A percentile compares a stretch with the other conserved stretches of the same genome.
Evolutionary conservation across 2,329 filamentous ascomycete species (phyloP).

Genomic region (Phaeoacremonium minimum): DNA sequence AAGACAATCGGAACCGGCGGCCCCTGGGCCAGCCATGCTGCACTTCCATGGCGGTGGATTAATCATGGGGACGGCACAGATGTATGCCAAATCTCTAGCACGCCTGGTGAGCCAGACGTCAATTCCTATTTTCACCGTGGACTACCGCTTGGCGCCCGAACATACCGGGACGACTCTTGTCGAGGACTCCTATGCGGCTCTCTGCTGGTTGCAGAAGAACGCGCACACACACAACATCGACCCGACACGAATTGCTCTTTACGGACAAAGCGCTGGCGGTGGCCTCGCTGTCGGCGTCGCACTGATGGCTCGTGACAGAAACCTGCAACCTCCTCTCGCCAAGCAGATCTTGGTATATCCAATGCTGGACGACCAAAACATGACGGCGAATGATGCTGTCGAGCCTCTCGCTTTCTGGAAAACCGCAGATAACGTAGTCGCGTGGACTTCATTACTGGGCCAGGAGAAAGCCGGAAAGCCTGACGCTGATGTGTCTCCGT

Average conservation of each 20-base stretch:
- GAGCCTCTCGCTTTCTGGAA: constrained; percentile 1
- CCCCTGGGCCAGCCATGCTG: constrained; percentile 11
- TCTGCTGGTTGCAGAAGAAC: constrained; percentile 26
- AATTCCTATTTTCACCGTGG: constrained; percentile 27
- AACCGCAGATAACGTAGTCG: background rate
- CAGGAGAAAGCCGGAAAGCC: constrained; percentile 2
- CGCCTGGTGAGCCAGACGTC: constrained; percentile 8
- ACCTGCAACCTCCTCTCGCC: constrained; percentile 19
- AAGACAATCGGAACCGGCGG: too few relatives aligned
- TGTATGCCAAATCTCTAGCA: constrained; percentile 10
- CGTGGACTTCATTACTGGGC: constrained; percentile 3
- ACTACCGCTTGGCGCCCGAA: constrained; percentile 46
- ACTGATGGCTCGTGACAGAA: constrained; percentile 33
- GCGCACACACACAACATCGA: constrained; percentile 15
- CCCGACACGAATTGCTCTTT: constrained; percentile 15
- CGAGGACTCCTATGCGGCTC: constrained; percentile 28
- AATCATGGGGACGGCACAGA: constrained; percentile 13
- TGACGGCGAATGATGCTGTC: background rate
- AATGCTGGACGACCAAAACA: constrained; percentile 30
- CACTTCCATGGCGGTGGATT: constrained; percentile 22
- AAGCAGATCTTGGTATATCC: constrained; percentile 29
- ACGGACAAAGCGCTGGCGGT: constrained; percentile 20
- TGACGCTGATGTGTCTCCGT: constrained; percentile 8
- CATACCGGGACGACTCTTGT: constrained; percentile 37
- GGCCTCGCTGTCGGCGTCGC: constrained; percentile 18